Conservation (phyloP, 179 eudicot species). For the Corrigiola litoralis region DNA sequence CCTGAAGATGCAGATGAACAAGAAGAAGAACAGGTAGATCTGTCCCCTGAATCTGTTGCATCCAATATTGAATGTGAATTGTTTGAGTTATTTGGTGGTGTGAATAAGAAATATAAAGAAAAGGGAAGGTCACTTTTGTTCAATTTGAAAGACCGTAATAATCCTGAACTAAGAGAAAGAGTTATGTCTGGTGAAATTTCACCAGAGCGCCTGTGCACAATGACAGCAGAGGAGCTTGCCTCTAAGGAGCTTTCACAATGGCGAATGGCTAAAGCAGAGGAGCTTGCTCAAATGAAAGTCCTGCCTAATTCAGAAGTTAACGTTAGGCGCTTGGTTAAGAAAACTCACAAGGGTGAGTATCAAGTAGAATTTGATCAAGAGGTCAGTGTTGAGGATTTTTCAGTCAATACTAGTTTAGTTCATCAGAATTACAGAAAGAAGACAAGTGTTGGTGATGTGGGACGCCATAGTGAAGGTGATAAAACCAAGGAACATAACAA, state of each 20-base stretch:
- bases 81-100: slow-evolving; percentile 12
- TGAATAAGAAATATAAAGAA: slow-evolving; percentile 14
- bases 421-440: not conserved
- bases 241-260: slow-evolving; percentile 15
- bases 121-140: slow-evolving; percentile 13
- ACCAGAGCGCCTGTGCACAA: slow-evolving; percentile 9
- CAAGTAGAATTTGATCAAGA: slow-evolving; percentile 16
- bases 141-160: slow-evolving; percentile 15
- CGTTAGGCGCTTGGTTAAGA: slow-evolving; percentile 11
- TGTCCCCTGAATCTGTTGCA: slow-evolving; percentile 12
- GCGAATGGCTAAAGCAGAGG: slow-evolving; percentile 16
- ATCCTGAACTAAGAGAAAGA: slow-evolving; percentile 16
- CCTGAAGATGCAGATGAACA: not conserved
- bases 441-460: not conserved
- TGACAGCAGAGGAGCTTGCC: slow-evolving; percentile 15
- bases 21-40: slow-evolving; percentile 9
- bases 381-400: slow-evolving; percentile 6
- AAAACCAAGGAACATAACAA: not conserved
- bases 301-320: slow-evolving; percentile 3
- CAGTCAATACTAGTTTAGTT: not conserved
- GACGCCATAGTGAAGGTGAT: not conserved
- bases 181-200: slow-evolving; percentile 12
- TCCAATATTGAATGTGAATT: slow-evolving; percentile 7
- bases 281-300: slow-evolving; percentile 13
- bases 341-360: slow-evolving; percentile 18